Conservation (phyloP, 164 flowering plant genomes). For the Annona squamosa region DNA sequence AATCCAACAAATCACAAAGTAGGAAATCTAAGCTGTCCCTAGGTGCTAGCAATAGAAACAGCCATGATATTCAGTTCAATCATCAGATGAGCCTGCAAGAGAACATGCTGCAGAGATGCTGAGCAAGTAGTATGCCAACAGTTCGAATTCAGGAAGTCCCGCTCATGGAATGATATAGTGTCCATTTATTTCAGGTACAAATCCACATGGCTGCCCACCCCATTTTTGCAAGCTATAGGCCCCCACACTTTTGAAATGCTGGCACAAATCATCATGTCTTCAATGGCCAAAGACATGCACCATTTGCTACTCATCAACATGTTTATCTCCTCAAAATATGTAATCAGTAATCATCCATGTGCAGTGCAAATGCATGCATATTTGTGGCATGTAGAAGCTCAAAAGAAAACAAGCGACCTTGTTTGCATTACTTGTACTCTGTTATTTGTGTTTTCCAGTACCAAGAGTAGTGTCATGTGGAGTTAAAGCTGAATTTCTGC, state of each 20-base stretch:
- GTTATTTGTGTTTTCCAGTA: constrained; percentile 17
- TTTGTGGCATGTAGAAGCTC: neutral
- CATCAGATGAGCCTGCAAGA: neutral
- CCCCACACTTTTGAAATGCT: neutral
- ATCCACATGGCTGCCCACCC: neutral
- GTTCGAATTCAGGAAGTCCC: neutral
- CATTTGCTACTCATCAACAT: neutral
- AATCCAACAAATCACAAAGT: neutral
- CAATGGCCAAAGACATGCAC: neutral
- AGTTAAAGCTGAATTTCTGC: constrained; percentile 23
- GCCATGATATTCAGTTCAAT: neutral
- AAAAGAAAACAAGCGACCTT: neutral
- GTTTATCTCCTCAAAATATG: neutral
- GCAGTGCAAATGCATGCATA: neutral
- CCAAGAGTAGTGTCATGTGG: constrained; percentile 20
- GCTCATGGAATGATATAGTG: neutral
- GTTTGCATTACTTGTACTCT: constrained; percentile 28
- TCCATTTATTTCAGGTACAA: neutral
- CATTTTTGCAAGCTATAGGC: neutral
- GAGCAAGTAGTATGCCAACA: neutral
- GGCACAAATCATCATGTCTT: neutral
- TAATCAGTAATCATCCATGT: neutral
- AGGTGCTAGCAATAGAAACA: neutral
- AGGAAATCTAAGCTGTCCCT: neutral
- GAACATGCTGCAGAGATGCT: no score